Evolutionary conservation across 768 basidiomycete species (phyloP), one percentile per base, ranked within the genome.

Genomic region (Hemileccinum rubropunctum): DNA sequence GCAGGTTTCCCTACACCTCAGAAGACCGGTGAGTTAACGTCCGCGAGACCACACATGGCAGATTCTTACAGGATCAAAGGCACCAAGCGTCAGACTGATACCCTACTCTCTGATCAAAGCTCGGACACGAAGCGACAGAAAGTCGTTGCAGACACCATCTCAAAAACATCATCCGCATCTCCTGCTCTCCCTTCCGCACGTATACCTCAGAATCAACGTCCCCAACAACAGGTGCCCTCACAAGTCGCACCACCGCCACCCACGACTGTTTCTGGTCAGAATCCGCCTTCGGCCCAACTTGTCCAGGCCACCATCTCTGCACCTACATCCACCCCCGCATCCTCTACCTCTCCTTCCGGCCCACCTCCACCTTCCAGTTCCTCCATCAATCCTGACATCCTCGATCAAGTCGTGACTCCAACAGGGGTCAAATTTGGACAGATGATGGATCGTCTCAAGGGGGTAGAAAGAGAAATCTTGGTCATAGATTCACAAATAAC

Each of bases 41-140:
- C 30, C 14, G 14, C 48, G 6, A 4, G 14, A 8, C 21, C 33
- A 3, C 39, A 34, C 32, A 36, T 45, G 8, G 12, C 45, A 46
- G 32, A 45, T 55, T 37, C 60, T 58, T 46, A 59, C 56, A 12
- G 21, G 14, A 32, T 10, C 36, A 35, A 54, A 69, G 67, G 63
- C 49, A 45, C 62, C 13, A 83, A 82, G 60, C 78, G 81, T 21
- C 52, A 70, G 15, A 71, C 63, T 1, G 80, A 82, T 18, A n/a
- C 62, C 2, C 58, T 27, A 52, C 41, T 51, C 36, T 42, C 70
- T 64, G 59, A 67, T 54, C 54, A 67, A 36, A 68, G 73, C 7
- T 72, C 77, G 39, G 81, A 83, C 40, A 20, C 73, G 23, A 82
- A 82, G 58, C 73, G 70, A 38, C 64, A 56, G 9, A 71, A 64